Conservation (phyloP, 495 filamentous ascomycete genomes). For the Aspergillus egyptiacus region DNA sequence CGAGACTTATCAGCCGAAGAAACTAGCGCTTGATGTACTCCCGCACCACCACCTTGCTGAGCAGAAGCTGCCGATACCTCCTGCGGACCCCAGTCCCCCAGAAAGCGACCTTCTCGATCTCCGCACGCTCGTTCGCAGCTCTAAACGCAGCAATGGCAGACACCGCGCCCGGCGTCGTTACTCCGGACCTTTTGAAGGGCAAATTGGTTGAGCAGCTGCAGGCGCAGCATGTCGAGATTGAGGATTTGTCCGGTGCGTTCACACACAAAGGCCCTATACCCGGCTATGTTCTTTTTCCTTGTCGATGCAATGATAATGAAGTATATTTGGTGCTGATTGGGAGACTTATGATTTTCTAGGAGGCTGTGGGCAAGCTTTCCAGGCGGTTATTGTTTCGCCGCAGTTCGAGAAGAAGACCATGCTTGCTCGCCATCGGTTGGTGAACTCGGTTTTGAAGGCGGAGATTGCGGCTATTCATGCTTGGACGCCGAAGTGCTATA, state of each 20-base stretch:
- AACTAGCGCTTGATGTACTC: slow-evolving; percentile 37
- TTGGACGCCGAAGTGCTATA: slow-evolving; percentile 97
- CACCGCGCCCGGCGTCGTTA: slow-evolving; percentile 55
- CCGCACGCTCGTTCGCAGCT: slow-evolving; percentile 36
- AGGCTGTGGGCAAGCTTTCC: slow-evolving; percentile 93
- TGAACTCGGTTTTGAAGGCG: slow-evolving; percentile 80
- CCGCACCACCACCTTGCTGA: slow-evolving; percentile 35
- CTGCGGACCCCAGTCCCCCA: slow-evolving; percentile 26
- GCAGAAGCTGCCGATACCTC: slow-evolving; percentile 43
- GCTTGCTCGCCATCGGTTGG: slow-evolving; percentile 80
- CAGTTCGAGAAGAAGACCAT: slow-evolving; percentile 81
- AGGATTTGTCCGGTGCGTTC: slow-evolving; percentile 84
- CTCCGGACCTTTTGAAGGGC: slow-evolving; percentile 57
- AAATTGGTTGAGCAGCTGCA: slow-evolving; percentile 68
- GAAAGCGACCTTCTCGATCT: slow-evolving; percentile 34
- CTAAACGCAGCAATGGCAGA: slow-evolving; percentile 43
- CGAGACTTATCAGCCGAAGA: no score
- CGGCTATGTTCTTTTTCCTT: background rate
- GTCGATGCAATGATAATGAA: no score
- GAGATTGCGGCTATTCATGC: slow-evolving; percentile 95
- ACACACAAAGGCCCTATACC: no score
- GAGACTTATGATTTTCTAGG: slow-evolving; percentile 41
- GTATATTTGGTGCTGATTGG: background rate
- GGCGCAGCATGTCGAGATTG: slow-evolving; percentile 82
- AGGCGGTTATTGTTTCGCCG: slow-evolving; percentile 83